Evolutionary conservation across 2,329 filamentous ascomycete genomes (phyloP).

Genomic region (Emmonsiellopsis sp.): DNA sequence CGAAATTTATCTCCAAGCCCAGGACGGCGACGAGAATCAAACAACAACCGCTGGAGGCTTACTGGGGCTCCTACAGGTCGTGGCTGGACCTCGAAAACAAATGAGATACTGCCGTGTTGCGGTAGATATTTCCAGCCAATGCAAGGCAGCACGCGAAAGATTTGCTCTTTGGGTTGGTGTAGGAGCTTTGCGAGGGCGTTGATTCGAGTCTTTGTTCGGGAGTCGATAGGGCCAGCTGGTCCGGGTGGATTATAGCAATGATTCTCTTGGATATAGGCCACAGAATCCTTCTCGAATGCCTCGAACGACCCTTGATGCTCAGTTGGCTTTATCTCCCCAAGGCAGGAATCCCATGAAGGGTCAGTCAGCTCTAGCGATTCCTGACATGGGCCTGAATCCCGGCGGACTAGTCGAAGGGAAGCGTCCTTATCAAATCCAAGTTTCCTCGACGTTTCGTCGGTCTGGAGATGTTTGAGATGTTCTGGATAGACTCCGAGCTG

Average conservation of each 20-base stretch:
- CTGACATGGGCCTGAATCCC: too few relatives aligned
- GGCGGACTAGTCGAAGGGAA: conserved; percentile 1
- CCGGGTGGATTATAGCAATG: too few relatives aligned
- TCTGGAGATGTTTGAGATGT: conserved; percentile 10
- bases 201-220: background rate
- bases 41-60: conserved; percentile 5
- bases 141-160: conserved; percentile 10
- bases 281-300: too few relatives aligned
- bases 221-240: background rate
- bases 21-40: background rate
- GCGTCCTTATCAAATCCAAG: conserved; percentile 13
- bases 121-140: conserved; percentile 9
- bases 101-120: background rate
- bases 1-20: conserved; percentile 6
- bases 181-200: background rate
- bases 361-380: too few relatives aligned
- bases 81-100: conserved; percentile 8
- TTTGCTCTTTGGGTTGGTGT: conserved; percentile 3
- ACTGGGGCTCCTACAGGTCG: background rate
- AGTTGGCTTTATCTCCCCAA: too few relatives aligned
- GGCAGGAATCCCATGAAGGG: too few relatives aligned
- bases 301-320: too few relatives aligned
- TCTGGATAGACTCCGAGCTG: conserved; percentile 4
- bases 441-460: conserved; percentile 8
- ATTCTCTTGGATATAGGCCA: too few relatives aligned